Conservation (phyloP, 768 basidiomycete species). For the Stropharia rugosoannulata region DNA sequence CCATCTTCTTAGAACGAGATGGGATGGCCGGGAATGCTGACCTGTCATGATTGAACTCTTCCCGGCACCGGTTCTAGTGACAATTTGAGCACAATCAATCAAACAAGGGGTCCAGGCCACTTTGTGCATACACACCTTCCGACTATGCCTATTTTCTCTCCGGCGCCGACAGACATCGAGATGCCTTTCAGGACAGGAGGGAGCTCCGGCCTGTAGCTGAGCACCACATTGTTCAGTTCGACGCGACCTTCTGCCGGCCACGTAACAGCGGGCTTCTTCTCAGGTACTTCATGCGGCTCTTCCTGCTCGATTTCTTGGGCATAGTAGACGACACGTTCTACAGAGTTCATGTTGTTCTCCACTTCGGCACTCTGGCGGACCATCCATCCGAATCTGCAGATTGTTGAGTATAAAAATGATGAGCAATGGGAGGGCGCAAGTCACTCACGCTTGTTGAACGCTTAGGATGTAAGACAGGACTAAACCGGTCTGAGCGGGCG, state of each 20-base stretch:
- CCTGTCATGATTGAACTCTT: conserved; percentile 87
- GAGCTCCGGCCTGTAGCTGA: conserved; percentile 87
- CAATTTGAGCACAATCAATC: not conserved
- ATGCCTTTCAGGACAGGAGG: conserved; percentile 86
- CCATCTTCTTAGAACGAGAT: not conserved
- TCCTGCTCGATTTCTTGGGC: conserved; percentile 81
- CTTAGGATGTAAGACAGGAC: conserved; percentile 78
- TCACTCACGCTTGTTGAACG: conserved; percentile 63
- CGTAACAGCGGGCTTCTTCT: conserved; percentile 50
- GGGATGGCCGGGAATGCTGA: conserved; percentile 21
- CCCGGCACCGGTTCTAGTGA: conserved; percentile 73
- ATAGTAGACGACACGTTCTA: conserved; percentile 84
- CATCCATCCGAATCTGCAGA: conserved; percentile 66
- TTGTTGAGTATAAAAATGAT: conserved; percentile 6
- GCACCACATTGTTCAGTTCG: conserved; percentile 70
- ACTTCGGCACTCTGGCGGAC: conserved; percentile 80
- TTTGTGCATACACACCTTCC: conserved; percentile 40
- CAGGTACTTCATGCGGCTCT: conserved; percentile 64
- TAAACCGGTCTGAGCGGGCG: conserved; percentile 76
- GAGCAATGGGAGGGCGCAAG: not conserved
- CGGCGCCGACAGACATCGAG: conserved; percentile 63
- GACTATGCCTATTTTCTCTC: conserved; percentile 93
- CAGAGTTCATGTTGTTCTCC: conserved; percentile 94
- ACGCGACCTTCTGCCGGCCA: conserved; percentile 82
- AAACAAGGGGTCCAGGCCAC: not conserved